Evolutionary conservation across 1,139 yeast genomes (phyloP).

Genomic region (Blastobotrys serpentis): DNA sequence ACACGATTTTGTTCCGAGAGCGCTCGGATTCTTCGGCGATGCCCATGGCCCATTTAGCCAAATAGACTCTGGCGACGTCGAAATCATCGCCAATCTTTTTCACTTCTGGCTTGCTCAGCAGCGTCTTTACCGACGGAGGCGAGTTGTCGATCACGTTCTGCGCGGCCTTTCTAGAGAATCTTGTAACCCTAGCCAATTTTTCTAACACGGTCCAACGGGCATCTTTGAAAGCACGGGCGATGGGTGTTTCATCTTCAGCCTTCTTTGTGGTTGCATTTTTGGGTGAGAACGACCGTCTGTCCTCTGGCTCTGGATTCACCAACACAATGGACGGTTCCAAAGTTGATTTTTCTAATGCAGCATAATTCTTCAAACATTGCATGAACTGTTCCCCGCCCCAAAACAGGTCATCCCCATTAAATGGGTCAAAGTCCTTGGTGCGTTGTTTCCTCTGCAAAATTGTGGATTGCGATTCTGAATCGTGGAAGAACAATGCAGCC

Average conservation of each 20-base stretch:
- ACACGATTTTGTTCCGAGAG: conserved; percentile 52
- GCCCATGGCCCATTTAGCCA: conserved; percentile 96
- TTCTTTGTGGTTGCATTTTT: conserved; percentile 37
- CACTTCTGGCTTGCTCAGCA: conserved; percentile 77
- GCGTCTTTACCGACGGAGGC: conserved; percentile 54
- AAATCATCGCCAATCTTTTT: conserved; percentile 81
- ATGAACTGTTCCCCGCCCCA: conserved; percentile 93
- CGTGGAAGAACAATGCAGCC: conserved; percentile 90
- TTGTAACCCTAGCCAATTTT: conserved; percentile 78
- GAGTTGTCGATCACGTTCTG: conserved; percentile 68
- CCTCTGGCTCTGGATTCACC: conserved; percentile 78
- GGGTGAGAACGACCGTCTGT: conserved; percentile 76
- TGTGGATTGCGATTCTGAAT: conserved; percentile 79
- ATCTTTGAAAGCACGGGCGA: conserved; percentile 48
- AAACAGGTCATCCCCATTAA: conserved; percentile 58
- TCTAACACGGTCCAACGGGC: conserved; percentile 88
- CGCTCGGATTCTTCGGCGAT: conserved; percentile 91
- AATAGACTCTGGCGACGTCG: conserved; percentile 84
- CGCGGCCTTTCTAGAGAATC: conserved; percentile 59
- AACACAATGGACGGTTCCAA: conserved; percentile 70
- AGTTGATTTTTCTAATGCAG: conserved; percentile 65
- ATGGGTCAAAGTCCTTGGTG: conserved; percentile 71
- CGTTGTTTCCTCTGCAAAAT: conserved; percentile 56
- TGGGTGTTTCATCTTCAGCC: conserved; percentile 25
- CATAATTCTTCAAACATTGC: conserved; percentile 50